Evolutionary conservation across 495 filamentous ascomycete genomes (phyloP), one percentile per base, ranked within the genome.

Genomic region (Tuber borchii): DNA sequence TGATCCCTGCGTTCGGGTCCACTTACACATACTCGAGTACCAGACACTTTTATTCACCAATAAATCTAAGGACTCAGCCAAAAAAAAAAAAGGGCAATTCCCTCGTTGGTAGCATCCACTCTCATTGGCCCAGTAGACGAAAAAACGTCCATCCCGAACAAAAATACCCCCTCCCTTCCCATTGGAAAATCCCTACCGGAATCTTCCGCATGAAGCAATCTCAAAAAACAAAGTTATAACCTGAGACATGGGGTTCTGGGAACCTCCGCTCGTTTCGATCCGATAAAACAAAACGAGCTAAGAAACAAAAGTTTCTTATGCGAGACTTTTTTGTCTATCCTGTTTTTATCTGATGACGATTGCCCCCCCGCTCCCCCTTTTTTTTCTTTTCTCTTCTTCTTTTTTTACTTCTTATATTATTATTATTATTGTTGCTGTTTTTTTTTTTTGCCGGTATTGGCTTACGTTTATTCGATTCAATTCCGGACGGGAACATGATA

Each of bases 151-250:
- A 65, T 26, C 56, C n/a, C 56, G 56, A 65, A 65, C 26, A 31
- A 26, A 31, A 65, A 31, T 40, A 40, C 39, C 39, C 37, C 39
- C 39, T 40, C 39, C 39, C 39, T 40, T 4, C 39, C 39, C 39
- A 65, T 22, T 43, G 42, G 56, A 65, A 65, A 65, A 65, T 65
- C 56, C n/a, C 20, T 65, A 65, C 56, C 56, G 56, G 56, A 65
- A 65, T 10, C 26, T 31, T 17, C 56, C 56, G 56, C n/a, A n/a
- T 26, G 1, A 4, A 9, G n/a, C 6, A n/a, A 22, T 12, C 42
- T 0, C 4, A 43, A 43, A 43, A 12, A 43, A 43, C 7, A 40
- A 40, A 40, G 5, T 1, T 40, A 0, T 2, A 40, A 40, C 39
- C 42, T 43, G 42, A 43, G 42, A 43, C 42, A 43, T 43, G 42